A percentile compares a stretch with the other conserved stretches of the same genome.
phyloP scores from a whole-genome alignment of 768 basidiomycete species.

The Suillus lakei region DNA sequence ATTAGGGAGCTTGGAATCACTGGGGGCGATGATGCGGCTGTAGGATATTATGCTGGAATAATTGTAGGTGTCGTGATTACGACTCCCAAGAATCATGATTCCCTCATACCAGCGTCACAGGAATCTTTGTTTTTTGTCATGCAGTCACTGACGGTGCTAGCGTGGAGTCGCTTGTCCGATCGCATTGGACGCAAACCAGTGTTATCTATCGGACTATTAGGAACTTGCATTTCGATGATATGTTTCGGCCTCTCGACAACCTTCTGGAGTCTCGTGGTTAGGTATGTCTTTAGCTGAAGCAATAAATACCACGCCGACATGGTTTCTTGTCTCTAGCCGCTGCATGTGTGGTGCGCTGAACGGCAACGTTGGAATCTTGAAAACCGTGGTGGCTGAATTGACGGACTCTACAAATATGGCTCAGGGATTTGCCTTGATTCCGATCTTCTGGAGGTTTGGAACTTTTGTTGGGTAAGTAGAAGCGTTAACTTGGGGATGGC shows the following conservation, averaged over 20 bases:
- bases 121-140: slow-evolving; percentile 66
- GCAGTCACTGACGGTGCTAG: slow-evolving; percentile 60
- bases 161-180: slow-evolving; percentile 70
- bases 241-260: slow-evolving; percentile 67
- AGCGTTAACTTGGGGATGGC: not conserved
- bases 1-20: slow-evolving; percentile 67
- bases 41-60: slow-evolving; percentile 72
- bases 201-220: slow-evolving; percentile 58
- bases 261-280: slow-evolving; percentile 58
- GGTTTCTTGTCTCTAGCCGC: slow-evolving; percentile 27
- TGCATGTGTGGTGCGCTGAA: slow-evolving; percentile 35
- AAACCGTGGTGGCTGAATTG: slow-evolving; percentile 50
- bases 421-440: slow-evolving; percentile 43
- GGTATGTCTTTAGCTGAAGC: slow-evolving; percentile 38
- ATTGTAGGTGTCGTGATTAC: slow-evolving; percentile 43
- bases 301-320: not conserved
- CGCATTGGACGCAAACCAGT: slow-evolving; percentile 65
- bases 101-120: slow-evolving; percentile 32
- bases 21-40: slow-evolving; percentile 63
- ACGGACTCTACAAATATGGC: slow-evolving; percentile 48
- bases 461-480: slow-evolving; percentile 37
- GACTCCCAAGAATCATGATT: not conserved
- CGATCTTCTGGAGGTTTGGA: slow-evolving; percentile 39
- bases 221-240: slow-evolving; percentile 55
- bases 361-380: slow-evolving; percentile 50